These are phyloP conservation scores for Mucor irregularis DNA, from an alignment of 371 early-diverging fungal species.

Conservation along the genomic window DNA sequence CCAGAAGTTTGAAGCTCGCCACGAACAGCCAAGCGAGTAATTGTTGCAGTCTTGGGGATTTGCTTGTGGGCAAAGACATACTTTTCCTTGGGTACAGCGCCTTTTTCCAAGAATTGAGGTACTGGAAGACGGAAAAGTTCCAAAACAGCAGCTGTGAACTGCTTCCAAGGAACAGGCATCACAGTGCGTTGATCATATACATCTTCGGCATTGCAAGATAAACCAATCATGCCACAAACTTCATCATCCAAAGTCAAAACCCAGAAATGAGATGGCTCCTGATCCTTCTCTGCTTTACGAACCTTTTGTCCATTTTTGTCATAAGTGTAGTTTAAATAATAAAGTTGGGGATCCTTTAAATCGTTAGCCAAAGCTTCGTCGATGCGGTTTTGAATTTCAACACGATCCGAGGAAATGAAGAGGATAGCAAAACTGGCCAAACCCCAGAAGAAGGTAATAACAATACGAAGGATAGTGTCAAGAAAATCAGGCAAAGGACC, in stretches of 20 bases:
- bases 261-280: conserved; percentile 49
- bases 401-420: conserved; percentile 36
- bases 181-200: conserved; percentile 24
- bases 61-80: conserved; percentile 26
- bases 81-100: background rate
- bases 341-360: conserved; percentile 38
- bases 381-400: conserved; percentile 32
- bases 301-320: conserved; percentile 29
- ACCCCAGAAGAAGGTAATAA: conserved; percentile 35
- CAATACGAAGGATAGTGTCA: conserved; percentile 17
- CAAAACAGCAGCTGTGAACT: conserved; percentile 10
- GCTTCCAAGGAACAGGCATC: conserved; percentile 24
- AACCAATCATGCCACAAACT: conserved; percentile 41
- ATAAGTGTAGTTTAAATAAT: conserved; percentile 35
- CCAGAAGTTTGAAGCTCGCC: conserved; percentile 41
- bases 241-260: conserved; percentile 38
- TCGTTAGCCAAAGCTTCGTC: conserved; percentile 42
- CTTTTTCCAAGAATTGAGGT: background rate
- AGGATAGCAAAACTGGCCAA: conserved; percentile 32
- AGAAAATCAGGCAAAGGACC: conserved; percentile 23
- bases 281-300: conserved; percentile 29
- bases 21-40: conserved; percentile 35
- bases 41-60: conserved; percentile 36
- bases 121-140: conserved; percentile 18
- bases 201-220: conserved; percentile 28